Evolutionary conservation across 331 rosid species (phyloP), one percentile per base, ranked within the genome.

Genomic region (Cucumis variabilis): DNA sequence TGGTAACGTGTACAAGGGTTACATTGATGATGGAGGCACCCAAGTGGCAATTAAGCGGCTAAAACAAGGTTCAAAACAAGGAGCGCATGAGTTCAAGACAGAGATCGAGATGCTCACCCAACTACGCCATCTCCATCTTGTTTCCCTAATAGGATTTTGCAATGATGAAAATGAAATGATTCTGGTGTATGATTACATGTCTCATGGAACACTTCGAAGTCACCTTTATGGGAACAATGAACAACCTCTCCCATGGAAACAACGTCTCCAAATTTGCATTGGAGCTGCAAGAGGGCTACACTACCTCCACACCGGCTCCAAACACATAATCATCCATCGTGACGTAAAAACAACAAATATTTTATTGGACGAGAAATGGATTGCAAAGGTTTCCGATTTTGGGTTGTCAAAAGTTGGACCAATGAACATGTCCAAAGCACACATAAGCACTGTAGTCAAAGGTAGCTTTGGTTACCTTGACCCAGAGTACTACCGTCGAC

Each of bases 291-390:
- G 85, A 8, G 96, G 96, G 24, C 37, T 93, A 9, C 88, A 88
- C 9, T 91, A 92, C 82, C 95, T 93, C 17, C 96, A 94, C 37
- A 80, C 88, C 0, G 94, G 98, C 5, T 83, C 90, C 9, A 90
- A 91, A 13, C 76, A 87, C 46, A 83, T 37, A 16, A 92, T 94
- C 83, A 94, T 93, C 13, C 98, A 94, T 44, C 94, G 94, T 0
- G 94, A 94, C 7, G 92, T 94, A 0, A 94, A 93, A 88, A 77
- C 92, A 7, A 92, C 94, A 0, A 93, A 93, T n/a, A 91, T 92
- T 60, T 81, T 93, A 17, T 20, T 92, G 51, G 95, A 92, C 23
- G 92, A 90, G 75, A 87, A 89, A 71, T 93, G 93, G 94, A 86
- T 81, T 50, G 91, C 94, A 0, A 93, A 91, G 88, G 93, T 93